phyloP scores from a whole-genome alignment of 768 basidiomycete genomes.

The Phlebiopsis flavidoalba region DNA sequence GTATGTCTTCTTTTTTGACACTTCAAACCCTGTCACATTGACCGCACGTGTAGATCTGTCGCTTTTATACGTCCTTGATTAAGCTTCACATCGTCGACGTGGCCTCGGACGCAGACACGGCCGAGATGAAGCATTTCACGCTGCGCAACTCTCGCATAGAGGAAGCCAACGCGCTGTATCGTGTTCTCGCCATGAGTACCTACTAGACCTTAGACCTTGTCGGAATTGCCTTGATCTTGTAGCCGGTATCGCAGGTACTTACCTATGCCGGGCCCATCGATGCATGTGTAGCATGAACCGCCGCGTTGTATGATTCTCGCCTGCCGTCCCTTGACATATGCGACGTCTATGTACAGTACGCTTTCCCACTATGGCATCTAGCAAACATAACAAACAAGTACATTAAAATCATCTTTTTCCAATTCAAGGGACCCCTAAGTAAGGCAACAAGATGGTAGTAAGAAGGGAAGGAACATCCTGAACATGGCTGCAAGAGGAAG shows the following conservation, averaged over 20 bases:
- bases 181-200: conserved; percentile 46
- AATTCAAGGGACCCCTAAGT: conserved; percentile 3
- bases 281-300: not conserved
- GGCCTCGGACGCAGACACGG: conserved; percentile 54
- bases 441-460: conserved; percentile 11
- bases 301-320: not conserved
- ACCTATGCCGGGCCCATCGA: not conserved
- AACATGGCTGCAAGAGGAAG: not conserved
- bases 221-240: not conserved
- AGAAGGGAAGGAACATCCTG: conserved; percentile 7
- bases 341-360: conserved; percentile 13
- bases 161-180: conserved; percentile 72
- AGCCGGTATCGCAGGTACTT: not conserved
- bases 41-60: conserved; percentile 49
- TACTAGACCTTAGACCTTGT: conserved; percentile 17
- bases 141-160: conserved; percentile 68
- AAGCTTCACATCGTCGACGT: conserved; percentile 62
- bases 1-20: conserved; percentile 34
- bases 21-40: not conserved
- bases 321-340: conserved; percentile 1
- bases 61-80: conserved; percentile 70
- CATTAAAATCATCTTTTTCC: conserved; percentile 19
- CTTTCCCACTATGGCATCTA: conserved; percentile 16
- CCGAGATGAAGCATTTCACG: conserved; percentile 76
- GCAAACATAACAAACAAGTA: conserved; percentile 22